Evolutionary conservation across 2,329 filamentous ascomycete genomes (phyloP).

Genomic region (Diaporthe ampelina): DNA sequence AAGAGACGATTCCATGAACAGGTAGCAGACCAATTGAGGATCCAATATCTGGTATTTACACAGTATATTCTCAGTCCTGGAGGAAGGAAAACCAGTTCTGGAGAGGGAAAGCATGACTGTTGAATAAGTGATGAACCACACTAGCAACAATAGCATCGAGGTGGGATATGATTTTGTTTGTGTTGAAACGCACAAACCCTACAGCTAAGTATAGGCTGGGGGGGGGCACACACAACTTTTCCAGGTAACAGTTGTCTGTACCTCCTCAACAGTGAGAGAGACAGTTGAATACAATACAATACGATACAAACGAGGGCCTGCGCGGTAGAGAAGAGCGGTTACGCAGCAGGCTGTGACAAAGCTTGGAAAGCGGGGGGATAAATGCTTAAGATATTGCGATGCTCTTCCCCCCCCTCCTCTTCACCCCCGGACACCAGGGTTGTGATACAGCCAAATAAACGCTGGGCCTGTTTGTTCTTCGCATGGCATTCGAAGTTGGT

Average conservation of each 20-base stretch:
- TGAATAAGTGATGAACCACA: neutral
- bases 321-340: neutral
- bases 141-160: neutral
- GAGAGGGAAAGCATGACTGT: neutral
- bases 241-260: neutral
- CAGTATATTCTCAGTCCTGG: neutral
- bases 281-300: neutral
- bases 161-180: too few species aligned
- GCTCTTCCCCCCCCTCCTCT: too few species aligned
- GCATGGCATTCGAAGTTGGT: too few species aligned
- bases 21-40: neutral
- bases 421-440: neutral
- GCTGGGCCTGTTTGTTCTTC: neutral
- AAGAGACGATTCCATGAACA: constrained; percentile 8
- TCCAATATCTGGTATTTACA: neutral
- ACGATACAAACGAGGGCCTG: neutral
- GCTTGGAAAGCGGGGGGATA: constrained; percentile 3
- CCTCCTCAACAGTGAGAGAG: neutral
- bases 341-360: constrained; percentile 14
- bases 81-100: neutral
- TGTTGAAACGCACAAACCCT: neutral
- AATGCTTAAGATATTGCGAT: constrained; percentile 25
- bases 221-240: too few species aligned
- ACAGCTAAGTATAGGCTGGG: too few species aligned
- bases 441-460: neutral